Percentiles rank a stretch among this genome's conserved stretches.
These are phyloP conservation scores for Neurospora sp. DNA, from an alignment of 2,329 filamentous ascomycete genomes.

Conservation along the genomic window DNA sequence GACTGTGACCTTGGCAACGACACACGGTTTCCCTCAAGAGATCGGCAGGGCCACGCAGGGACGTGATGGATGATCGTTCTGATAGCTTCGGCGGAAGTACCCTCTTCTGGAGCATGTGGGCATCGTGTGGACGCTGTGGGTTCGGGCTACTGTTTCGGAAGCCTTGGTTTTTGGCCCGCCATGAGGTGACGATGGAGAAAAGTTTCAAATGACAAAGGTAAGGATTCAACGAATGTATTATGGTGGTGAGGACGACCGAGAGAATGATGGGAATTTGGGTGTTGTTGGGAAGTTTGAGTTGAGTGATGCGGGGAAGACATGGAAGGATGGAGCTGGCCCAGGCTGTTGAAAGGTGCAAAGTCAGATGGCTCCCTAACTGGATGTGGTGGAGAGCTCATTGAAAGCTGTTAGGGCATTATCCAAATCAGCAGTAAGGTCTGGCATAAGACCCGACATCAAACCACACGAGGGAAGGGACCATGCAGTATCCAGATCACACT, in stretches of 20 bases:
- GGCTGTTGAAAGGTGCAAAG: too few relatives aligned
- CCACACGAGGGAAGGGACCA: not conserved
- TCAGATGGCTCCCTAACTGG: not conserved
- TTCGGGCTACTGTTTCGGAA: not conserved
- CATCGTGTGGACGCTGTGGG: not conserved
- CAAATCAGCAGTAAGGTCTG: too few relatives aligned
- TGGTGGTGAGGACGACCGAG: too few relatives aligned
- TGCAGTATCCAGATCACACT: not conserved
- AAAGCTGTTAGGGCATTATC: too few relatives aligned
- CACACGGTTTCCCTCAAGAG: too few relatives aligned
- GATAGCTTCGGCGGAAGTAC: not conserved
- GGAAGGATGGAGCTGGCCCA: too few relatives aligned
- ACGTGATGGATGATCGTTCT: not conserved
- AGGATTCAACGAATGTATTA: too few relatives aligned
- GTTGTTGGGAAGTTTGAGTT: not conserved
- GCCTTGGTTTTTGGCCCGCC: not conserved
- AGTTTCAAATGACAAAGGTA: too few relatives aligned
- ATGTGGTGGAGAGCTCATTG: accelerated
- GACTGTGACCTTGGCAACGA: not conserved
- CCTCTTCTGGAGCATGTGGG: not conserved
- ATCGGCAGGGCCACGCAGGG: not conserved
- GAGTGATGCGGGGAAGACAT: not conserved
- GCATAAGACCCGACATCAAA: not conserved
- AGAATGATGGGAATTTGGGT: too few relatives aligned
- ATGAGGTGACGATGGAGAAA: not conserved